phyloP scores from a whole-genome alignment of 176 grass and related monocot species.

The Alopecurus myosuroides region DNA sequence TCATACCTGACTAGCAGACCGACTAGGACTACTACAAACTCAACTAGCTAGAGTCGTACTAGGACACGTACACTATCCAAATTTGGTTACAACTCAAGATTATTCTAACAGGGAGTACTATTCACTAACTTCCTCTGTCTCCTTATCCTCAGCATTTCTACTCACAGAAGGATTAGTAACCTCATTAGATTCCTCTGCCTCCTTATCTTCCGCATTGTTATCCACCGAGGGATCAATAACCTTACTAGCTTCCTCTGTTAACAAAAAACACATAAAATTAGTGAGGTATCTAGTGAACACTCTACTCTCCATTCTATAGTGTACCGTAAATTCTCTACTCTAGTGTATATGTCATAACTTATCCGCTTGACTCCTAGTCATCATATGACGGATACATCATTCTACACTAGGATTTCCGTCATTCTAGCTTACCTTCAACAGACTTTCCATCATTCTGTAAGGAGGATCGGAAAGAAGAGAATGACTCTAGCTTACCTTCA shows the following conservation, averaged over 20 bases:
- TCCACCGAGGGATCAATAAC: conserved; percentile 57
- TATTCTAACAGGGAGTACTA: too few species aligned
- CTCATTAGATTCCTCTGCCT: conserved; percentile 42
- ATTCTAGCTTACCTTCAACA: too few species aligned
- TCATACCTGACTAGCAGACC: too few species aligned
- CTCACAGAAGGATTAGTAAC: conserved; percentile 47
- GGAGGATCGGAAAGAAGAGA: conserved; percentile 16
- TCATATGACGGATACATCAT: conserved; percentile 4
- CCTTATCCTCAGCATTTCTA: conserved; percentile 14
- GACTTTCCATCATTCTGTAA: too few species aligned
- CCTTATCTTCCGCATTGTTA: conserved; percentile 17
- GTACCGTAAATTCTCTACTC: neutral
- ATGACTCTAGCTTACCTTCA: conserved; percentile 38
- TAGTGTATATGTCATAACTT: neutral
- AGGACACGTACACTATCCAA: too few species aligned
- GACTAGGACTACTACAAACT: too few species aligned
- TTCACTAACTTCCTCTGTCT: conserved; percentile 21
- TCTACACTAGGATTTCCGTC: too few species aligned
- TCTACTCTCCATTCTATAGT: neutral
- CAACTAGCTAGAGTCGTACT: too few species aligned
- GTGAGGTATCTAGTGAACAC: neutral
- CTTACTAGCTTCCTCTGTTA: conserved; percentile 43
- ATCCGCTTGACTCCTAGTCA: neutral
- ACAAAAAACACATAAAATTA: neutral
- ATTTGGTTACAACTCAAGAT: too few species aligned